phyloP scores from a whole-genome alignment of 441 rosid genomes.

The Populus hybrid region DNA sequence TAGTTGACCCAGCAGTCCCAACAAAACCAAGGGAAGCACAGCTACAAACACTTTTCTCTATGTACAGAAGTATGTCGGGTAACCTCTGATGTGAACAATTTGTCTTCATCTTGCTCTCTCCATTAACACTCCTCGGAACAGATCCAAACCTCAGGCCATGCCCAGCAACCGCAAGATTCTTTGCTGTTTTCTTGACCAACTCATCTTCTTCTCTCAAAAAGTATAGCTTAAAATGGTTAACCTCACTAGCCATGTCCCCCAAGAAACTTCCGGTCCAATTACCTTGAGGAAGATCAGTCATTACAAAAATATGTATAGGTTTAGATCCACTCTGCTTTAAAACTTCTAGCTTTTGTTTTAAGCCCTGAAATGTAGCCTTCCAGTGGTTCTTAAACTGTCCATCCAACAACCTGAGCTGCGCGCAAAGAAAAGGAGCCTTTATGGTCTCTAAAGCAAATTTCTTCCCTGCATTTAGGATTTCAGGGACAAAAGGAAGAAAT shows the following conservation, averaged over 20 bases:
- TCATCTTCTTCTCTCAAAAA: constrained; percentile 32
- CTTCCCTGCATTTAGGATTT: no score
- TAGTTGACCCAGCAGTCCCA: constrained; percentile 92
- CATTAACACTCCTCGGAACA: constrained; percentile 25
- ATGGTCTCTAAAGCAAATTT: no score
- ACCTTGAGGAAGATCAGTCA: constrained; percentile 88
- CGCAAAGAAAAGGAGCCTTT: no score
- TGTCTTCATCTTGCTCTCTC: constrained; percentile 28
- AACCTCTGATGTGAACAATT: constrained; percentile 40
- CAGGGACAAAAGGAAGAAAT: no score
- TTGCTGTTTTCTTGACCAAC: constrained; percentile 45
- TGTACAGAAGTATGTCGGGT: constrained; percentile 57
- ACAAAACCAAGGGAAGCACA: constrained; percentile 88
- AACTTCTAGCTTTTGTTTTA: not conserved
- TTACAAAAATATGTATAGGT: constrained; percentile 49
- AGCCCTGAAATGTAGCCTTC: no score
- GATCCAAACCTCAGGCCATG: constrained; percentile 35
- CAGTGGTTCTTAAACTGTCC: no score
- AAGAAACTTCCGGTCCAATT: constrained; percentile 83
- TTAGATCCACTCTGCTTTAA: constrained; percentile 33
- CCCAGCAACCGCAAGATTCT: constrained; percentile 38
- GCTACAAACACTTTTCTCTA: constrained; percentile 85
- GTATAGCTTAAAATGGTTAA: constrained; percentile 33
- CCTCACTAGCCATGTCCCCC: constrained; percentile 42
- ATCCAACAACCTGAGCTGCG: no score